Evolutionary conservation across 805 yeast species (phyloP).

Genomic region (Myxozyma udenii): DNA sequence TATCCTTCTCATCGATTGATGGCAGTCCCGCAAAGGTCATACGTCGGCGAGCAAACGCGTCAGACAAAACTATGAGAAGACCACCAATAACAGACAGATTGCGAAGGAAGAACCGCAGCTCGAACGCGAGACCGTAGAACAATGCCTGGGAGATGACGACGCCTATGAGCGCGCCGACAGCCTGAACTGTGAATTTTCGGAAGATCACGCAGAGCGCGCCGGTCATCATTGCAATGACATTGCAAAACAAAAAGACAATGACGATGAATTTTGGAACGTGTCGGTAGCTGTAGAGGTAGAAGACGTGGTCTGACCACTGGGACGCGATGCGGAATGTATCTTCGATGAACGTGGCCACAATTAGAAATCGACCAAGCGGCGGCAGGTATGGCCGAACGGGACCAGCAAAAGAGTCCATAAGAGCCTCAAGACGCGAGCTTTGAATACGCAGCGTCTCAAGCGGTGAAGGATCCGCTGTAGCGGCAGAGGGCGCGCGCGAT

Average conservation of each 20-base stretch:
- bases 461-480: slow-evolving; percentile 28
- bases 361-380: slow-evolving; percentile 79
- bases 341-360: slow-evolving; percentile 90
- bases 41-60: slow-evolving; percentile 74
- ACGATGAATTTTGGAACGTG: slow-evolving; percentile 76
- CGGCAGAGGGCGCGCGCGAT: slow-evolving; percentile 21
- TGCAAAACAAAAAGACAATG: slow-evolving; percentile 60
- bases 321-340: slow-evolving; percentile 78
- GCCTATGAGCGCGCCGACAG: slow-evolving; percentile 63
- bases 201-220: slow-evolving; percentile 71
- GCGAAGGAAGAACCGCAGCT: slow-evolving; percentile 76
- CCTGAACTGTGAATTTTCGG: slow-evolving; percentile 63
- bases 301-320: slow-evolving; percentile 91
- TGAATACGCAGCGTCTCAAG: slow-evolving; percentile 26
- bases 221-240: slow-evolving; percentile 64
- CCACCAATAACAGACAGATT: slow-evolving; percentile 92
- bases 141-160: slow-evolving; percentile 82
- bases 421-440: slow-evolving; percentile 24
- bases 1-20: slow-evolving; percentile 47
- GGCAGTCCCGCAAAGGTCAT: slow-evolving; percentile 28
- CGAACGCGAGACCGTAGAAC: slow-evolving; percentile 81
- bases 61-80: slow-evolving; percentile 78
- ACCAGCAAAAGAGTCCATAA: slow-evolving; percentile 26
- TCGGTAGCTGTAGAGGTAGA: slow-evolving; percentile 74
- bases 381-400: slow-evolving; percentile 53